Evolutionary conservation across 2,329 filamentous ascomycete species (phyloP), one percentile per base, ranked within the genome.

Genomic region (Fusarium begoniae): DNA sequence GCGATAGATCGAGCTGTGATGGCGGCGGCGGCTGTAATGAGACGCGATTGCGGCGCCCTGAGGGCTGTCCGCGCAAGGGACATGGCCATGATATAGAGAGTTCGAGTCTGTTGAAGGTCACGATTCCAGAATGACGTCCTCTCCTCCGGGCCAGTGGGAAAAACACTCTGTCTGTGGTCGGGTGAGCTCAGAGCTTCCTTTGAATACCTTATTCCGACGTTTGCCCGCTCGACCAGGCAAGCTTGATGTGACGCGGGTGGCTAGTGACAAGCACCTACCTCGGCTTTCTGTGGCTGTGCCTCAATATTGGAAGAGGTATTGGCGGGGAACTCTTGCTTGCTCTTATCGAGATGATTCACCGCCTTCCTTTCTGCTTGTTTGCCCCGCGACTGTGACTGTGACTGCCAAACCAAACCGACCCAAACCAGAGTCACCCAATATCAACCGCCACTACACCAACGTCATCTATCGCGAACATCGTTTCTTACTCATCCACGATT

Each of bases 51-150:
- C 55, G 71, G 74, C 43, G 58, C 71, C 68, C 77, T 73, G 57
- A 81, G 78, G 71, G 75, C 78, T 55, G 79, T 76, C 76, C 80
- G 79, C 61, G 76, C 72, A 48, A 82, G 64, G 48, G 79, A 77
- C 69, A 77, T 76, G 70, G 78, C 76, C 79, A 81, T 81, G 72
- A 60, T 70, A 60, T 69, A 75, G 45, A 55, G 64, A 59, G 58
- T 65, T 53, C 57, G 69, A 62, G 57, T 66, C 54, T 60, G 62
- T 53, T 66, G 61, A 65, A 63, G 57, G 63, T 68, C 62, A 75
- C 62, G 73, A 69, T 75, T 57, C 58, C 53, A 54, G 56, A 68
- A 77, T 78, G 77, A 78, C 77, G 73, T 74, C 72, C 53, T 59
- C 41, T 58, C 40, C 65, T 67, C 64, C 48, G 69, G 67, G 60